Conservation (phyloP, 257 asterid genomes). For the Handroanthus guayacan region DNA sequence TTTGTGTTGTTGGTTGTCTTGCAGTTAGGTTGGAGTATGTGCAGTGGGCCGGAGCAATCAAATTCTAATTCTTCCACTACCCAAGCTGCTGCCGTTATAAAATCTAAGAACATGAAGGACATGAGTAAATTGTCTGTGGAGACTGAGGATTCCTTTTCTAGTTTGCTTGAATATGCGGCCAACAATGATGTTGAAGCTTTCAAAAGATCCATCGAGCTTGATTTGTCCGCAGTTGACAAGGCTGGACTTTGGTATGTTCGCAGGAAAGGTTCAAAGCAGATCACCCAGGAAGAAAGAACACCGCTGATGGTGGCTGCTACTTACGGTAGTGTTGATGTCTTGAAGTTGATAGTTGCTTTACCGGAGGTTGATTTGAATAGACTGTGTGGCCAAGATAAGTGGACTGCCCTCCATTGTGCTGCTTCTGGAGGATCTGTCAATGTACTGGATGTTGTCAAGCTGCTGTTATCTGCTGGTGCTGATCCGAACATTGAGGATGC, state of each 20-base stretch:
- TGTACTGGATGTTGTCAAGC: slow-evolving; percentile 60
- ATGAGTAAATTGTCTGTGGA: slow-evolving; percentile 58
- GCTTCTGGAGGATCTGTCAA: slow-evolving; percentile 75
- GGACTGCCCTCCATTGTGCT: slow-evolving; percentile 98
- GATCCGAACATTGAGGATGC: slow-evolving; percentile 81
- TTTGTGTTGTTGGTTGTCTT: slow-evolving; percentile 31
- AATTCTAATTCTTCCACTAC: slow-evolving; percentile 40
- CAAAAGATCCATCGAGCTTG: slow-evolving; percentile 72
- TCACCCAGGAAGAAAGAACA: slow-evolving; percentile 72
- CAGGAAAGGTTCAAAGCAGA: slow-evolving; percentile 70
- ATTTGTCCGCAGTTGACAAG: slow-evolving; percentile 74
- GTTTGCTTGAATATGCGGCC: slow-evolving; percentile 87
- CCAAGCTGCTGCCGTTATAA: slow-evolving; percentile 33
- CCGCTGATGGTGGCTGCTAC: slow-evolving; percentile 95
- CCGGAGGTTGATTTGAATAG: slow-evolving; percentile 87
- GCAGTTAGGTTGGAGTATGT: slow-evolving; percentile 61
- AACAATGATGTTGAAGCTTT: slow-evolving; percentile 78
- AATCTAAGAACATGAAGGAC: slow-evolving; percentile 44
- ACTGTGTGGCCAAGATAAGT: slow-evolving; percentile 71
- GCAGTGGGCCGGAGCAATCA: slow-evolving; percentile 59
- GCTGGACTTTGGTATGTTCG: slow-evolving; percentile 84
- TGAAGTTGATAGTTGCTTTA: slow-evolving; percentile 76
- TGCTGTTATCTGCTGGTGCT: slow-evolving; percentile 88
- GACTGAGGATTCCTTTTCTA: slow-evolving; percentile 73
- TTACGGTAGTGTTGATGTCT: slow-evolving; percentile 80